Percentiles rank a stretch among this genome's conserved stretches.
phyloP scores from a whole-genome alignment of 2,329 filamentous ascomycete genomes.

The Aspergillus tanneri region DNA sequence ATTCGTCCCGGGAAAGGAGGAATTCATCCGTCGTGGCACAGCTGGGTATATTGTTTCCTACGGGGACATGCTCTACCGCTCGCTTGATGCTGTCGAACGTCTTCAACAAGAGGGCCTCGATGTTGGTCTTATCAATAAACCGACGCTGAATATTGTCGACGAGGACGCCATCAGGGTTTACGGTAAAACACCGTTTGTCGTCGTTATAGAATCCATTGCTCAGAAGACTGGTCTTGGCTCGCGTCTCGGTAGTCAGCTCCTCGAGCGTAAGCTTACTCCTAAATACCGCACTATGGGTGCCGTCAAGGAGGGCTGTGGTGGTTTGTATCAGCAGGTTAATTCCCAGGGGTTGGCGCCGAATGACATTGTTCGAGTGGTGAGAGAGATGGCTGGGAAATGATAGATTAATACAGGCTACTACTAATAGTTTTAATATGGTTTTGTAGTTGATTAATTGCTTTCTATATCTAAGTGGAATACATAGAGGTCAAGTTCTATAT shows the following conservation, averaged over 20 bases:
- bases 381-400: slow-evolving; percentile 25
- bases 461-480: too few species aligned
- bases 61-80: slow-evolving; percentile 44
- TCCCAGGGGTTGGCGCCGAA: slow-evolving; percentile 38
- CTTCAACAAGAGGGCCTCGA: slow-evolving; percentile 38
- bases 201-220: slow-evolving; percentile 40
- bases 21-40: slow-evolving; percentile 37
- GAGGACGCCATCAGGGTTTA: slow-evolving; percentile 40
- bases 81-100: slow-evolving; percentile 40
- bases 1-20: slow-evolving; percentile 40
- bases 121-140: slow-evolving; percentile 42
- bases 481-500: too few species aligned
- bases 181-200: slow-evolving; percentile 37
- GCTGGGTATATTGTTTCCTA: slow-evolving; percentile 42
- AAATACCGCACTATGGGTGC: slow-evolving; percentile 41
- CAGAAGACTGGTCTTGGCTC: slow-evolving; percentile 44
- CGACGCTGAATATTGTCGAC: slow-evolving; percentile 41
- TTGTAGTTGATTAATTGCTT: too few species aligned
- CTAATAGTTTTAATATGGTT: too few species aligned
- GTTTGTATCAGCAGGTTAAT: slow-evolving; percentile 41
- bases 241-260: slow-evolving; percentile 36
- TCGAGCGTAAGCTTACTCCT: slow-evolving; percentile 39
- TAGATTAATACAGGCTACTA: too few species aligned
- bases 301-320: slow-evolving; percentile 40
- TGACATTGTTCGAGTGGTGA: slow-evolving; percentile 34